phyloP scores from a whole-genome alignment of 352 stramenopile genomes.

The Phytophthora ohioensis region DNA sequence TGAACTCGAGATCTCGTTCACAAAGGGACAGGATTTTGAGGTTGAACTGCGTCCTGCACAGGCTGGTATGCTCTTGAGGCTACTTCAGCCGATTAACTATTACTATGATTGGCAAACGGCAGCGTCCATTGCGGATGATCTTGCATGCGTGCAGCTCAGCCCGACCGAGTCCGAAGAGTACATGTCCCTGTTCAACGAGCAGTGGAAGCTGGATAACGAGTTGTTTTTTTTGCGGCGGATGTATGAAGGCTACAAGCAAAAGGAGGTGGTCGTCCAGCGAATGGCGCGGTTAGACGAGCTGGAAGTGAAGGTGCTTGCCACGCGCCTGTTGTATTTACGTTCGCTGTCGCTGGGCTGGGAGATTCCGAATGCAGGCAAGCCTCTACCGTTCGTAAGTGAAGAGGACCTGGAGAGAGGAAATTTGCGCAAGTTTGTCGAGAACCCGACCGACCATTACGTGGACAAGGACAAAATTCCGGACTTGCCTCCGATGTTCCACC shows the following conservation, averaged over 20 bases:
- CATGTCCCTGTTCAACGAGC: conserved; percentile 58
- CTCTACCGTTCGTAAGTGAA: conserved; percentile 54
- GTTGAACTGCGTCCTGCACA: conserved; percentile 76
- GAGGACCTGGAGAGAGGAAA: conserved; percentile 59
- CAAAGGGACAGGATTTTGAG: conserved; percentile 36
- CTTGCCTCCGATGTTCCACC: conserved; percentile 60
- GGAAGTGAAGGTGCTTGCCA: conserved; percentile 67
- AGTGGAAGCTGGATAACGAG: conserved; percentile 69
- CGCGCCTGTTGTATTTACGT: conserved; percentile 67
- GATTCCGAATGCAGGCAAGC: conserved; percentile 64
- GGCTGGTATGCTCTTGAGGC: conserved; percentile 61
- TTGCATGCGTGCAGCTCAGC: conserved; percentile 66
- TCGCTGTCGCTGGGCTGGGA: conserved; percentile 67
- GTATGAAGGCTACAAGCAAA: conserved; percentile 52
- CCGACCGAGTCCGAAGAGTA: conserved; percentile 63
- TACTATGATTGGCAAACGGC: conserved; percentile 79
- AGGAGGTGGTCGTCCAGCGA: conserved; percentile 52
- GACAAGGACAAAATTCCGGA: conserved; percentile 52
- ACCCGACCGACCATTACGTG: conserved; percentile 70
- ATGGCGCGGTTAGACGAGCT: conserved; percentile 56
- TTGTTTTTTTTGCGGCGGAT: conserved; percentile 48
- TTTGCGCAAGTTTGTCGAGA: conserved; percentile 71
- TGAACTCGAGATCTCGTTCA: conserved; percentile 65
- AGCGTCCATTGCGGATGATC: conserved; percentile 65
- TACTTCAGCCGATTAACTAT: conserved; percentile 65